Evolutionary conservation across 225 moss, liverwort and hornwort species (phyloP).

Genomic region (Bryoerythrophyllum caledonicum): DNA sequence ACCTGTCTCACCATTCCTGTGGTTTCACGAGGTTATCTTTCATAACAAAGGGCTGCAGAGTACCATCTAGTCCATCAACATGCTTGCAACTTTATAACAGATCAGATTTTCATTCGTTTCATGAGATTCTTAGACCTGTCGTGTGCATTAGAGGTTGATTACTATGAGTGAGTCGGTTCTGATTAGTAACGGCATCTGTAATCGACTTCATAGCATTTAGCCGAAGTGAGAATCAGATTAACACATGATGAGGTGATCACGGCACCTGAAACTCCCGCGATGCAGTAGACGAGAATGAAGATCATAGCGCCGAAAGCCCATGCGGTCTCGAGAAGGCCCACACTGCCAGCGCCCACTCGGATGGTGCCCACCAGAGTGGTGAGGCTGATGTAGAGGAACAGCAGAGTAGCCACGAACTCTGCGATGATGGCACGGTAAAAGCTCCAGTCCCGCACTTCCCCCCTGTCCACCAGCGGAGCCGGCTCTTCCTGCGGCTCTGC

Average conservation of each 20-base stretch:
- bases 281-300: conserved; percentile 51
- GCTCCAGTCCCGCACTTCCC: conserved; percentile 21
- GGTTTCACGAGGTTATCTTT: no score
- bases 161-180: not conserved
- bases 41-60: no score
- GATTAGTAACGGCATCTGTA: not conserved
- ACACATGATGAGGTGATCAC: not conserved
- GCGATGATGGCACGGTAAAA: conserved; percentile 46
- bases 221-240: no score
- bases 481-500: not conserved
- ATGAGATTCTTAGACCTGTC: no score
- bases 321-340: conserved; percentile 25
- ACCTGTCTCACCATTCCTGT: no score
- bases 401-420: conserved; percentile 40
- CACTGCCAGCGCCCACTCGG: conserved; percentile 1
- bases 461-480: conserved; percentile 19
- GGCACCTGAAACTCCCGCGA: conserved; percentile 42
- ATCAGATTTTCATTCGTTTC: no score
- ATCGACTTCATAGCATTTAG: no score
- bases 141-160: not conserved
- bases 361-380: conserved; percentile 35
- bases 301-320: conserved; percentile 52
- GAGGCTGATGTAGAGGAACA: conserved; percentile 44
- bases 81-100: no score
- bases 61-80: no score